Evolutionary conservation across 331 rosid genomes (phyloP).

Genomic region (Pyrus hybrid): DNA sequence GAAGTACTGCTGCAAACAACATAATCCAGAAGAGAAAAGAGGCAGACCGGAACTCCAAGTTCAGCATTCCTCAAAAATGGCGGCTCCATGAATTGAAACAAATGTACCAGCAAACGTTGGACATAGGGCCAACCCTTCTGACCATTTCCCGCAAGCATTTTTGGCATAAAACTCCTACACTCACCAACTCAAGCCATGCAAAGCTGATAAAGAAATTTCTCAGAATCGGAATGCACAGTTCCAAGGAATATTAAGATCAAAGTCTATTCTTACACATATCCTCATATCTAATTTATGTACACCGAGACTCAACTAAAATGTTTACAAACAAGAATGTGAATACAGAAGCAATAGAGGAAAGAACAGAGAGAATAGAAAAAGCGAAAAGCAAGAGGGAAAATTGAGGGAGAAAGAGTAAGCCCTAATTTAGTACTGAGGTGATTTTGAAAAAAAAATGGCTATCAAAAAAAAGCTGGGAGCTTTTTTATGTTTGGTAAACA

Average conservation of each 20-base stretch:
- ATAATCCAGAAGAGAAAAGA: neutral
- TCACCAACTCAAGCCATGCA: slow-evolving; percentile 98
- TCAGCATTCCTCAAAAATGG: slow-evolving; percentile 91
- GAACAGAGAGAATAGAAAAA: neutral
- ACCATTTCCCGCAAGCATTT: slow-evolving; percentile 82
- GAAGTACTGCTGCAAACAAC: neutral
- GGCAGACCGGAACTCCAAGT: slow-evolving; percentile 71
- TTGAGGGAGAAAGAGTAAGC: neutral
- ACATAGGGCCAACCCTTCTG: slow-evolving; percentile 90
- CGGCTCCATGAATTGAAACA: slow-evolving; percentile 98
- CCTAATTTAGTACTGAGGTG: too few species aligned
- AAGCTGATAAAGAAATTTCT: slow-evolving; percentile 46
- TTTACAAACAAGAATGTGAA: neutral
- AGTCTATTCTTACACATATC: neutral
- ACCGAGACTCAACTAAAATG: neutral
- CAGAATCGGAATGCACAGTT: neutral
- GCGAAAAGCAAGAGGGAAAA: too few species aligned
- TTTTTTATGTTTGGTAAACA: too few species aligned
- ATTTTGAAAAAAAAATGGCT: too few species aligned
- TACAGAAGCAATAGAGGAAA: neutral
- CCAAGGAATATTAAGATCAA: neutral
- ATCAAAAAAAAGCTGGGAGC: too few species aligned
- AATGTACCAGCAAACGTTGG: slow-evolving; percentile 81
- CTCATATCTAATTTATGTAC: neutral
- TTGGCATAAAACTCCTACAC: slow-evolving; percentile 93